Base-by-base conservation (phyloP, 1,139 yeast genomes). In the Citeromyces hawaiiensis region DNA sequence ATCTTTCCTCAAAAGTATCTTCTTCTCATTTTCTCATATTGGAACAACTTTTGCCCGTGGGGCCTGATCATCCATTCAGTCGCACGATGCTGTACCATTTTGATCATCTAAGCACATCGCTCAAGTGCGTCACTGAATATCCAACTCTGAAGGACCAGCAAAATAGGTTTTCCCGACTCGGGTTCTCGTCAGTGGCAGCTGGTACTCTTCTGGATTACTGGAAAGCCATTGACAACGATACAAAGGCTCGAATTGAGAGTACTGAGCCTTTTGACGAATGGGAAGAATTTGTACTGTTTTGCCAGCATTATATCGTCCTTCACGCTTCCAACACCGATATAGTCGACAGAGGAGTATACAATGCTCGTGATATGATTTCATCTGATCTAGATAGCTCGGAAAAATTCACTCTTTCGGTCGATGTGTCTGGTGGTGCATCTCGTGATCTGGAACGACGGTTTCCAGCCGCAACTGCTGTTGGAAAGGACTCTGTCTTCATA, bases 231-330 rank as follows among this genome's bases (percentile, higher is more conserved):
- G 55, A 66, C 7, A 48, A 49, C 2, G 63, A 60, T 0, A 54
- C 61, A n/a, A 74, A 70, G 48, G 36, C 45, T 0, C 56, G 59
- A 39, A 69, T 83, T 14, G 65, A 64, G 11, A 42, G 54, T 2
- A 66, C 79, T 21, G 94, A 83, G 53, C 72, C 71, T 7, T 83
- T 83, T 56, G 94, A 83, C 53, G 94, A 83, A 56, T 72, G 83
- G 76, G 94, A 83, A 55, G 94, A 83, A 54, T 83, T 83, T 47
- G 68, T 78, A 23, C 55, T 81, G 14, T 83, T 82, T 51, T 76
- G 87, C 46, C 93, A 82, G 48, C 93, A 83, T 53, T 83, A 83
- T 52, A 64, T 78, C 33, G 64, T 81, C 29, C 63, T 79, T 3
- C 87, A 81, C 55, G 85, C 87, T 1, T 66, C 77, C 1, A 75